Base-by-base conservation (phyloP, 805 yeast species). In the Lipomyces orientalis region DNA sequence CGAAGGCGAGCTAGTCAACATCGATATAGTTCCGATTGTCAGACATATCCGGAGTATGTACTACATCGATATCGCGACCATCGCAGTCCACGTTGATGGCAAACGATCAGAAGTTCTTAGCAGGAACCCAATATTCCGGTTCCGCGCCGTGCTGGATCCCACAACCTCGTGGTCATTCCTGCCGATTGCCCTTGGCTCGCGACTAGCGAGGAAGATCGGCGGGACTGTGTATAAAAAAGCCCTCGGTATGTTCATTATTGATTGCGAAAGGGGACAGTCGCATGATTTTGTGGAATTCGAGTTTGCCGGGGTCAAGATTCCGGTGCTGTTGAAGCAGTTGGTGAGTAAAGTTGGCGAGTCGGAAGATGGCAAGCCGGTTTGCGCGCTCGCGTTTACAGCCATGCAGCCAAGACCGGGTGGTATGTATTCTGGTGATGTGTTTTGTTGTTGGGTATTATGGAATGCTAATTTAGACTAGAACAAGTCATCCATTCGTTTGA, bases 1-100 rank as follows among this genome's bases (percentile, higher is more conserved):
- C 72, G 58, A 67, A 1, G 84, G 84, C n/a, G 73, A 71, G 7
- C 73, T 83, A 14, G 16, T 54, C 34, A 66, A 64, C 2, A 39
- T 63, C 12, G 55, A 12, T 10, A 51, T 66, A 6, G 60, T 34
- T 9, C 69, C 58, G 9, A 14, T 49, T 25, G 14, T 39, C 39
- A 8, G 49, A 16, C 56, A 57, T 14, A 54, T 54, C 22, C 33
- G 49, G 25, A 49, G 31, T 16, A 19, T 33, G 12, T 55, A 35
- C 51, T 25, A 25, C 7, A 58, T 63, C 9, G 31, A 49, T 7
- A 43, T 66, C 22, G 59, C n/a, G 19, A 59, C 54, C 14, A 31
- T 66, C 12, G 19, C 31, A 10, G 19, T 35, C 49, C n/a, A 34
- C 22, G 9, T 22, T 25, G 46, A 22, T 25, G 49, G 59, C 43